phyloP scores from a whole-genome alignment of 2,329 filamentous ascomycete genomes.

The Penicillium sp. region DNA sequence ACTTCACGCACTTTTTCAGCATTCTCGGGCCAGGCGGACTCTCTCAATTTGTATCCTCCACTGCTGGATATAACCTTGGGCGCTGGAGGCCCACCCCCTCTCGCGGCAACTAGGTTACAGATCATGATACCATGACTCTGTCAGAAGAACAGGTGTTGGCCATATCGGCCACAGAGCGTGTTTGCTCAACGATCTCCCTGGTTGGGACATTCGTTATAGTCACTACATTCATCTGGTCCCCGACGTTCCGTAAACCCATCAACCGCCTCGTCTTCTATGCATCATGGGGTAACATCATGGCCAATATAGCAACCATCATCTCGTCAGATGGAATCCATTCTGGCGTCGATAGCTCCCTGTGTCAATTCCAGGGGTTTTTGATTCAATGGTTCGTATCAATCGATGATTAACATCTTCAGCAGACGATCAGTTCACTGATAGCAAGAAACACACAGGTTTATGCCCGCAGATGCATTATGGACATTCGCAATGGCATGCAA shows the following conservation, averaged over 20 bases:
- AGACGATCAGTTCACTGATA: conserved; percentile 6
- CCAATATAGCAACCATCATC: conserved; percentile 72
- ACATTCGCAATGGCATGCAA: conserved; percentile 79
- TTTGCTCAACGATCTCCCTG: conserved; percentile 67
- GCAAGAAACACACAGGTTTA: conserved; percentile 56
- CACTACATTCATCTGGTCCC: conserved; percentile 63
- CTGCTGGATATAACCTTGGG: conserved; percentile 1
- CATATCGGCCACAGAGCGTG: conserved; percentile 62
- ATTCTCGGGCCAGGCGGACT: not conserved
- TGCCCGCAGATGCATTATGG: conserved; percentile 72
- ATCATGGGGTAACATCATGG: conserved; percentile 74
- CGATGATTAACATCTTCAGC: not conserved
- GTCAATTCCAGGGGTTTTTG: conserved; percentile 72
- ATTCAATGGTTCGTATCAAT: conserved; percentile 71
- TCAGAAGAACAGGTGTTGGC: conserved; percentile 45
- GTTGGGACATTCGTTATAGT: conserved; percentile 69
- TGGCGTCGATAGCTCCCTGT: conserved; percentile 55
- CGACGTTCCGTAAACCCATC: conserved; percentile 77
- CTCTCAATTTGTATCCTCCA: not conserved
- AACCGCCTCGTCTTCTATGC: conserved; percentile 82
- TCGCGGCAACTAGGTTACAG: not conserved
- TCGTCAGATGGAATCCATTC: conserved; percentile 57
- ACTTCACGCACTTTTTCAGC: not conserved
- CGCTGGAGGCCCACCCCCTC: not conserved
- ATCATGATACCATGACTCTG: conserved; percentile 28